Conservation (phyloP, 208 protist species). For the Trypanosoma theileri region DNA sequence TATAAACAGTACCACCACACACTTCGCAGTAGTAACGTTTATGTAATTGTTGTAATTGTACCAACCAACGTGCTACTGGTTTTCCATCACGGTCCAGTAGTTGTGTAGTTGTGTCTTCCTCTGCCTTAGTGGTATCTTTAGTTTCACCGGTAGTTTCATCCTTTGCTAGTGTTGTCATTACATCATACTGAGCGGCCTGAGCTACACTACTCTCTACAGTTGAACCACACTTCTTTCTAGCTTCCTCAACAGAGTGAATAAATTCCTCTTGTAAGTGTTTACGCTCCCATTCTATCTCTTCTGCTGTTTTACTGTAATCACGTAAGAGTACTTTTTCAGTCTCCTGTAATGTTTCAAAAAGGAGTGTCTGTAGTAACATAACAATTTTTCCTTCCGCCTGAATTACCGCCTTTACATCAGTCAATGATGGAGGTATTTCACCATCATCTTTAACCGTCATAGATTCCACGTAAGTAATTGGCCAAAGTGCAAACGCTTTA, state of each 20-base stretch:
- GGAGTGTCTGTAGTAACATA: constrained; percentile 62
- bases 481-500: constrained; percentile 81
- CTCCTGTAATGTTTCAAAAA: constrained; percentile 64
- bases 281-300: constrained; percentile 78
- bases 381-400: constrained; percentile 61
- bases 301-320: constrained; percentile 79
- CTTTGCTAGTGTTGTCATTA: constrained; percentile 27
- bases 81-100: constrained; percentile 77
- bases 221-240: constrained; percentile 39
- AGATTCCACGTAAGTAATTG: constrained; percentile 48
- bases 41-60: constrained; percentile 80
- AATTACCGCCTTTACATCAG: constrained; percentile 63
- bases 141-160: background rate
- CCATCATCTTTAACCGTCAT: constrained; percentile 12
- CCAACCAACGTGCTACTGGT: constrained; percentile 79
- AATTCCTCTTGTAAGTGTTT: constrained; percentile 64
- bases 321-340: constrained; percentile 69
- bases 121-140: constrained; percentile 5
- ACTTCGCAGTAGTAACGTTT: constrained; percentile 84
- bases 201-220: constrained; percentile 79
- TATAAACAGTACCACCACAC: constrained; percentile 85
- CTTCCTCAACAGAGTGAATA: constrained; percentile 53
- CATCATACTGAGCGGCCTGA: constrained; percentile 67
- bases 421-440: constrained; percentile 29
- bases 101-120: constrained; percentile 30